These are phyloP conservation scores for Rhodotorula sp. DNA, from an alignment of 1,284 basidiomycete genomes.

Conservation along the genomic window DNA sequence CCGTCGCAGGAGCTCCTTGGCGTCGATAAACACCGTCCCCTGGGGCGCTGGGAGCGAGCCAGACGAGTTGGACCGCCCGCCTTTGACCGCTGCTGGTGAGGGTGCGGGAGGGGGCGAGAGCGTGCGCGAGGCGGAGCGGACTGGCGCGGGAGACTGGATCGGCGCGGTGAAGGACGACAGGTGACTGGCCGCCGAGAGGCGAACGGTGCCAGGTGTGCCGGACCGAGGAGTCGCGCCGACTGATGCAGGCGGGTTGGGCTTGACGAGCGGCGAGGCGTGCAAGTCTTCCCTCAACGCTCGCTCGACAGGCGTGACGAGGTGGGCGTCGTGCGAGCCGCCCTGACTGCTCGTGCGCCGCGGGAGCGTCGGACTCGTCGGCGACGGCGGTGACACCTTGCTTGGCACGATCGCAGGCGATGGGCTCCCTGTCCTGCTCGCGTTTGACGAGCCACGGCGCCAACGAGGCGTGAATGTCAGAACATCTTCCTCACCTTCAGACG, in stretches of 20 bases:
- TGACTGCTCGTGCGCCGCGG: neutral
- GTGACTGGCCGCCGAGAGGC: neutral
- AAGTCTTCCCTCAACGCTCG: conserved; percentile 16
- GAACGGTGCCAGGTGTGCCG: conserved; percentile 1
- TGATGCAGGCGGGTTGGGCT: neutral
- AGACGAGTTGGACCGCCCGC: conserved; percentile 32
- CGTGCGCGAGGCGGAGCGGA: neutral
- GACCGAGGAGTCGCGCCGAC: neutral
- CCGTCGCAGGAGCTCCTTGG: conserved; percentile 46
- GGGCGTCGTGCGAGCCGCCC: neutral
- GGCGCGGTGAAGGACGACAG: no score
- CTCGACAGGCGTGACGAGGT: conserved; percentile 23
- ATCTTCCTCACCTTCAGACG: conserved; percentile 33
- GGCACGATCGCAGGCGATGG: neutral
- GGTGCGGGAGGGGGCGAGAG: conserved; percentile 7
- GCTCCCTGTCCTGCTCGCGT: conserved; percentile 20
- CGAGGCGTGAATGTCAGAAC: conserved; percentile 46
- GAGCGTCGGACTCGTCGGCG: neutral
- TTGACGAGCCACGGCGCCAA: conserved; percentile 28
- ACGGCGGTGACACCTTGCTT: neutral
- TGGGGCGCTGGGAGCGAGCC: conserved; percentile 42
- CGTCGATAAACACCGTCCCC: conserved; percentile 45
- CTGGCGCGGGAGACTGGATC: neutral
- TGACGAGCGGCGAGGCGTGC: neutral
- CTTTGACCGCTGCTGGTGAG: conserved; percentile 11